phyloP scores from a whole-genome alignment of 371 early-diverging fungal species.

The Cladochytrium tenue region DNA sequence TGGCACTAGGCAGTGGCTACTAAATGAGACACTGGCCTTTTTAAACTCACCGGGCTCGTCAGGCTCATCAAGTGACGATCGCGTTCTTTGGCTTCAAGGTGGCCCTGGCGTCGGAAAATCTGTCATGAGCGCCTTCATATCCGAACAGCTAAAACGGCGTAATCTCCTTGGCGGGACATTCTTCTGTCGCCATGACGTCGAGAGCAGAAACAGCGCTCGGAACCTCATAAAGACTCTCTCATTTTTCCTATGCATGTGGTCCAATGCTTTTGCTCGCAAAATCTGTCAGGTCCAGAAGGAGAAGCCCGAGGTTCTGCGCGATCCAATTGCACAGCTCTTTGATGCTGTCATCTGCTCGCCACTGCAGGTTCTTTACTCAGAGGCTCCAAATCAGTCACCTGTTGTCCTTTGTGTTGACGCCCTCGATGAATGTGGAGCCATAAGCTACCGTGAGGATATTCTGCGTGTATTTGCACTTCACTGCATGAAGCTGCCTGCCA shows the following conservation, averaged over 20 bases:
- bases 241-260: too few relatives aligned
- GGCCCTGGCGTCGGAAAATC: constrained; percentile 8
- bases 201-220: constrained; percentile 2
- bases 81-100: constrained; percentile 7
- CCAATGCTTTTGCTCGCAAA: constrained; percentile 5
- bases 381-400: constrained; percentile 1
- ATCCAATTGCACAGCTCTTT: constrained; percentile 10
- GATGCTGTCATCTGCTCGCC: constrained; percentile 6
- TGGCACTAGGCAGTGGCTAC: constrained; percentile 9
- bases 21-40: neutral
- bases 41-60: neutral
- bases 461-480: constrained; percentile 15
- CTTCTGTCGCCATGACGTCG: constrained; percentile 8
- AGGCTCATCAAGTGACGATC: neutral
- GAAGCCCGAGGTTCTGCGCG: constrained; percentile 2
- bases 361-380: neutral
- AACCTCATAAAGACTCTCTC: constrained; percentile 4
- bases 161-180: neutral
- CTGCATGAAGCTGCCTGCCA: constrained; percentile 12
- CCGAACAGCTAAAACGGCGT: neutral
- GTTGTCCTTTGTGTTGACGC: constrained; percentile 27
- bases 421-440: constrained; percentile 28
- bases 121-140: neutral
- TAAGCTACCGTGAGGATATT: constrained; percentile 14
- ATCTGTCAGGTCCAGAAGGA: constrained; percentile 4